Evolutionary conservation across 345 rosid species (phyloP), one percentile per base, ranked within the genome.

Genomic region (Linum lewisii): DNA sequence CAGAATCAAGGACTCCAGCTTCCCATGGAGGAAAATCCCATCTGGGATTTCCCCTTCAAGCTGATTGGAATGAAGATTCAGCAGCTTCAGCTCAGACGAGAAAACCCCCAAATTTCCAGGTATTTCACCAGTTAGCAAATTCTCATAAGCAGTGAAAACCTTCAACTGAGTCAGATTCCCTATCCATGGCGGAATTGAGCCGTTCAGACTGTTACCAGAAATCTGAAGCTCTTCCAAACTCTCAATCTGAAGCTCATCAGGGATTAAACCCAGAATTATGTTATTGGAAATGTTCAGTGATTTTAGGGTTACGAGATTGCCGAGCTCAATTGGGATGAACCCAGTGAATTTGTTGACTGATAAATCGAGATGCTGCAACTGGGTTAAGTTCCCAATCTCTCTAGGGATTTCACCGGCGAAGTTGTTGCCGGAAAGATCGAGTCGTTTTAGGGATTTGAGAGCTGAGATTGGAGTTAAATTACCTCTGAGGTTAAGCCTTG

Each of bases 21-120:
- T 92, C 68, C 97, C 95, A 78, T 66, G 82, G 51, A 78, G 74
- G 63, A 92, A 92, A 59, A 92, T 64, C 72, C 89, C 82, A 67
- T 71, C 61, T 5, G 98, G 99, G 42, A 92, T 82, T 58, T 77
- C 44, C 78, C 97, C 97, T n/a, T 72, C 77, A 8, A 92, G 86
- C 70, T 72, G 73, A 70, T 92, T 92, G 0, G 99, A 88, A 62
- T 92, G 99, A 72, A 92, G 93, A 78, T 92, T 92, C 78, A 92
- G 73, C 77, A 78, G 72, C 53, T 73, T 72, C 62, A 92, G 63
- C 49, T 83, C 86, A 29, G 34, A 8, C 45, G 95, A 86, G 72
- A 69, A 75, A 2, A 57, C 72, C 24, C 99, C 99, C 45, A 92
- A 74, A 69, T 73, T 80, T 52, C 72, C 76, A 21, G 91, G 80